Evolutionary conservation across 139 green algal species (phyloP).

Genomic region (Mesotaenium endlicherianum): DNA sequence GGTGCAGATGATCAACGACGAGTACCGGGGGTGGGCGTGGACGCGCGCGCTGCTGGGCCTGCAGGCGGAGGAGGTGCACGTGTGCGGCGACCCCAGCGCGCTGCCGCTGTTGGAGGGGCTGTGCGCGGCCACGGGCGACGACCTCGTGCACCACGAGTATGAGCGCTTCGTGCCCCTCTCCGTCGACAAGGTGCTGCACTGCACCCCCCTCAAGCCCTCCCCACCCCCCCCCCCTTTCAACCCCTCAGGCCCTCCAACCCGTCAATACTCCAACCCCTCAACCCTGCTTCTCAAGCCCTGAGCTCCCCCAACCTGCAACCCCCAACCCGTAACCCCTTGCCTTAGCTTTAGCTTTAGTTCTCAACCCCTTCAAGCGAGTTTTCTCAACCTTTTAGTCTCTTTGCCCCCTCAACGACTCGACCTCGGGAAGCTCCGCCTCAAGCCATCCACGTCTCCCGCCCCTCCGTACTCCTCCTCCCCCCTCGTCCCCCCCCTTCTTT

Average conservation of each 20-base stretch:
- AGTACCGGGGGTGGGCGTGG: constrained; percentile 86
- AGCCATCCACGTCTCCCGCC: too few relatives aligned
- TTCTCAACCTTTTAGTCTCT: too few relatives aligned
- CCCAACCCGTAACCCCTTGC: too few relatives aligned
- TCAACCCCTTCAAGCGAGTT: neutral
- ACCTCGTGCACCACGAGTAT: constrained; percentile 58
- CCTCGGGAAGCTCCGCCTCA: too few relatives aligned
- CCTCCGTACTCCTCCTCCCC: too few relatives aligned
- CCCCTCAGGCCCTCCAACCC: too few relatives aligned
- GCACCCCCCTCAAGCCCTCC: neutral
- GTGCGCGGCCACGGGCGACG: constrained; percentile 42
- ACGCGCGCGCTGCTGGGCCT: constrained; percentile 76
- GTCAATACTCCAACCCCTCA: too few relatives aligned
- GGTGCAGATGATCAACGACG: constrained; percentile 80
- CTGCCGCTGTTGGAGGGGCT: constrained; percentile 73
- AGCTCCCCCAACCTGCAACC: too few relatives aligned
- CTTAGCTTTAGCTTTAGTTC: neutral
- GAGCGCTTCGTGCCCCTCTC: constrained; percentile 68
- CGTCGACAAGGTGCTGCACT: constrained; percentile 32
- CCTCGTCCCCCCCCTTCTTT: too few relatives aligned
- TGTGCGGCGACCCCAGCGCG: constrained; percentile 86
- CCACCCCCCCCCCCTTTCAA: too few relatives aligned
- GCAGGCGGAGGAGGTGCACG: constrained; percentile 76
- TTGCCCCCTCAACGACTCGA: too few relatives aligned
- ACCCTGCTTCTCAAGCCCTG: too few relatives aligned